Conservation (phyloP, 2,329 filamentous ascomycete genomes). For the Claviceps sp. region DNA sequence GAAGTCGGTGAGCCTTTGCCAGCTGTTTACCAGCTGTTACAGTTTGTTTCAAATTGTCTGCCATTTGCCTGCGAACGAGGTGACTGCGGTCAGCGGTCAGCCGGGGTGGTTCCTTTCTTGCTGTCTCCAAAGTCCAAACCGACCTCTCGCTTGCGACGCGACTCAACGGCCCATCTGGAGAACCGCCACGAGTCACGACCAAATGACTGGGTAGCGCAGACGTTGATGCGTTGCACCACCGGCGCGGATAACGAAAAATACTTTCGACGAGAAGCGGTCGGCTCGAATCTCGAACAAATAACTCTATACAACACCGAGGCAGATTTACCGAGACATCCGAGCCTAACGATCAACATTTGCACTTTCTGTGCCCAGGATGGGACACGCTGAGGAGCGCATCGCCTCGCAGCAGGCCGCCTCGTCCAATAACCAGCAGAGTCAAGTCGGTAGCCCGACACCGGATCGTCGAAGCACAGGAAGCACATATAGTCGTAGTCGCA, state of each 20-base stretch:
- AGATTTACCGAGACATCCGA: background rate
- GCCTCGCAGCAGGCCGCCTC: background rate
- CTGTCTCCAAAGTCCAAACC: background rate
- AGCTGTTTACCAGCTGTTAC: background rate
- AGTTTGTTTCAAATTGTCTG: background rate
- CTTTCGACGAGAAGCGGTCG: background rate
- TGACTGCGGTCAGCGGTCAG: background rate
- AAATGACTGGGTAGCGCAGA: constrained; percentile 2
- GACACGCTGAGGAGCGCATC: constrained; percentile 1
- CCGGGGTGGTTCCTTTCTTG: background rate
- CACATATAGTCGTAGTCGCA: constrained; percentile 7
- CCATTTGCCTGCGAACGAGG: background rate
- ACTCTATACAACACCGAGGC: background rate
- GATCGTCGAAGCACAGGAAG: constrained; percentile 8
- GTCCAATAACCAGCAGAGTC: background rate
- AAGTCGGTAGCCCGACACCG: constrained; percentile 5
- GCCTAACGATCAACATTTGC: background rate
- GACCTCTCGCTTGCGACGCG: background rate
- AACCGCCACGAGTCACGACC: background rate
- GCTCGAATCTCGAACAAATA: background rate
- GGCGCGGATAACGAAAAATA: constrained; percentile 1
- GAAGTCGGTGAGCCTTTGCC: constrained; percentile 5
- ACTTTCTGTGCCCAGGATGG: constrained; percentile 1
- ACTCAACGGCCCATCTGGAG: background rate
- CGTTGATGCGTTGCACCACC: background rate